phyloP scores from a whole-genome alignment of 1,139 yeast genomes.

The Saccharomyces pastorianus region DNA sequence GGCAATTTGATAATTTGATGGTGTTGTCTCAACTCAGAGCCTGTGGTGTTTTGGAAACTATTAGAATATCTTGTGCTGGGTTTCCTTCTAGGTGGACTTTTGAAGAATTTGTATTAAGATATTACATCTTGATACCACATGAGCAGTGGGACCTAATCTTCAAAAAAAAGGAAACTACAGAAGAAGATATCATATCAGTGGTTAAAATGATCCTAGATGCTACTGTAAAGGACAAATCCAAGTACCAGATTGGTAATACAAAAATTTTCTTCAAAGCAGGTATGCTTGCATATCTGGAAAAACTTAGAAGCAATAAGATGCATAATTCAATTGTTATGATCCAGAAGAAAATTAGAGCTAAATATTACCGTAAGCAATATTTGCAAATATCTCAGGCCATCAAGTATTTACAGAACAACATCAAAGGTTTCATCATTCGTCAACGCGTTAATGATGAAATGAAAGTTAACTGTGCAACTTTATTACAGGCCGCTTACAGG shows the following conservation, averaged over 20 bases:
- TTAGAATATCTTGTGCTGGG: conserved; percentile 95
- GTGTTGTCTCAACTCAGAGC: conserved; percentile 94
- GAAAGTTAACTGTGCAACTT: conserved; percentile 57
- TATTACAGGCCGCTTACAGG: conserved; percentile 68
- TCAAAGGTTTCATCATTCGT: conserved; percentile 41
- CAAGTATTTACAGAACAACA: conserved; percentile 14
- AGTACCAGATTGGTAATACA: conserved; percentile 82
- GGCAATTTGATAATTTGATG: conserved; percentile 96
- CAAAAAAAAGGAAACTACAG: conserved; percentile 44
- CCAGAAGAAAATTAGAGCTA: conserved; percentile 76
- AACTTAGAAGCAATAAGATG: conserved; percentile 73
- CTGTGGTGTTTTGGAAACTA: conserved; percentile 97
- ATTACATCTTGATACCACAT: conserved; percentile 75
- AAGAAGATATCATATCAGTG: conserved; percentile 59
- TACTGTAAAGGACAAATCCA: conserved; percentile 55
- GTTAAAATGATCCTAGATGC: conserved; percentile 50
- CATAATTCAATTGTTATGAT: conserved; percentile 74
- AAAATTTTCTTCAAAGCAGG: conserved; percentile 97
- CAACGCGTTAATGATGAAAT: conserved; percentile 47
- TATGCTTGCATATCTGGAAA: conserved; percentile 88
- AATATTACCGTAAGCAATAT: conserved; percentile 56
- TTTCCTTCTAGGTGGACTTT: conserved; percentile 97
- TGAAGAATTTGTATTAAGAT: conserved; percentile 87
- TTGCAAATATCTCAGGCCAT: conserved; percentile 50
- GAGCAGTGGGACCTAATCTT: conserved; percentile 60